Conservation (phyloP, 768 basidiomycete genomes). For the Russula vinacea region DNA sequence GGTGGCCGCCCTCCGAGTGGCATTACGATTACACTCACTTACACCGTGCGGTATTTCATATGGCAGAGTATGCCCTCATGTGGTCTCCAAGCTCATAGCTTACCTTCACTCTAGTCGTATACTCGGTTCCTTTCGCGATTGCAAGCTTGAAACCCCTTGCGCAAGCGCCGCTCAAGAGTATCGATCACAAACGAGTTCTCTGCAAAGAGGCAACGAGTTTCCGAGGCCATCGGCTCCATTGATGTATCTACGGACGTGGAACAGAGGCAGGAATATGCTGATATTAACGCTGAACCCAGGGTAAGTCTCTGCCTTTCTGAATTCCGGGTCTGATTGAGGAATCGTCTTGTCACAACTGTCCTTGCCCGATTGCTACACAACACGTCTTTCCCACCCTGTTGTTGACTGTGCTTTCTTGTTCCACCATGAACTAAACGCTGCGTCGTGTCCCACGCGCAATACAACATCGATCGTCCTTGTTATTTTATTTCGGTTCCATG, state of each 20-base stretch:
- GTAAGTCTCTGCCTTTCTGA: constrained; percentile 14
- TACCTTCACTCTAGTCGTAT: constrained; percentile 16
- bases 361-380: neutral
- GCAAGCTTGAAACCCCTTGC: constrained; percentile 29
- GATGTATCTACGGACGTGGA: constrained; percentile 17
- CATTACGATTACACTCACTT: neutral
- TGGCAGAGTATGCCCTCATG: constrained; percentile 19
- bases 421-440: neutral
- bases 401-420: neutral
- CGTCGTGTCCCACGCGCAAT: neutral
- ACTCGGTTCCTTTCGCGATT: constrained; percentile 24
- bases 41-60: neutral
- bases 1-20: neutral
- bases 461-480: constrained; percentile 5
- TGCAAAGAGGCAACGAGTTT: constrained; percentile 28
- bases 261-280: constrained; percentile 24
- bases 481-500: neutral
- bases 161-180: constrained; percentile 28
- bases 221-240: constrained; percentile 24
- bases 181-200: constrained; percentile 31
- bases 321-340: constrained; percentile 1
- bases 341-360: neutral
- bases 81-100: neutral
- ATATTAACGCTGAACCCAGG: constrained; percentile 29
- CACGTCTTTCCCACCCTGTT: constrained; percentile 18